A percentile compares a stretch with the other conserved stretches of the same genome.
phyloP scores from a whole-genome alignment of 2,329 filamentous ascomycete species.

The Alternaria sp. region DNA sequence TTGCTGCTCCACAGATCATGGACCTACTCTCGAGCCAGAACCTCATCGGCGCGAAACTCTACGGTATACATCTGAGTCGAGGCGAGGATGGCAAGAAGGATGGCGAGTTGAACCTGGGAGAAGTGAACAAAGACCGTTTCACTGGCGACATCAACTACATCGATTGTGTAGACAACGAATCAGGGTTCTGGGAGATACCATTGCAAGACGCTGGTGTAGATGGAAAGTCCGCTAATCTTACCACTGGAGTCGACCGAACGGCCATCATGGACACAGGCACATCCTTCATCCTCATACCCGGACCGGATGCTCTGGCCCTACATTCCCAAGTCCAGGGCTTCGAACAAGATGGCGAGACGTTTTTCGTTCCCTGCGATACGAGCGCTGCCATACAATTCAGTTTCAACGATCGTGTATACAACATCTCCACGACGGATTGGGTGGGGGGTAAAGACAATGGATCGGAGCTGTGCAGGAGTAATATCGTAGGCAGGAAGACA shows the following conservation, averaged over 20 bases:
- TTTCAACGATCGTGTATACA: conserved; percentile 72
- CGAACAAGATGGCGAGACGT: conserved; percentile 64
- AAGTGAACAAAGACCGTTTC: conserved; percentile 69
- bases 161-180: conserved; percentile 55
- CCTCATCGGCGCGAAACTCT: conserved; percentile 68
- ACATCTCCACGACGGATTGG: conserved; percentile 75
- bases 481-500: conserved; percentile 74
- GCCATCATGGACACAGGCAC: conserved; percentile 87
- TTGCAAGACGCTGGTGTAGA: conserved; percentile 70
- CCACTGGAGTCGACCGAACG: conserved; percentile 48
- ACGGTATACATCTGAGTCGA: conserved; percentile 74
- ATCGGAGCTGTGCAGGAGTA: conserved; percentile 63
- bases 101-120: conserved; percentile 80
- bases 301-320: conserved; percentile 68
- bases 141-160: conserved; percentile 73
- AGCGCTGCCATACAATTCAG: conserved; percentile 65
- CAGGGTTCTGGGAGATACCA: conserved; percentile 74
- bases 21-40: conserved; percentile 64
- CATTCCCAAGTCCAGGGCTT: conserved; percentile 72
- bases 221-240: conserved; percentile 58
- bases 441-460: conserved; percentile 56
- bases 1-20: conserved; percentile 68
- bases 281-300: conserved; percentile 76
- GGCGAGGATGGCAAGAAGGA: conserved; percentile 68
- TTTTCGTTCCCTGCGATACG: conserved; percentile 75